A percentile compares a stretch with the other conserved stretches of the same genome.
These are phyloP conservation scores for Botrytis galanthina DNA, from an alignment of 2,329 filamentous ascomycete species.

Conservation along the genomic window DNA sequence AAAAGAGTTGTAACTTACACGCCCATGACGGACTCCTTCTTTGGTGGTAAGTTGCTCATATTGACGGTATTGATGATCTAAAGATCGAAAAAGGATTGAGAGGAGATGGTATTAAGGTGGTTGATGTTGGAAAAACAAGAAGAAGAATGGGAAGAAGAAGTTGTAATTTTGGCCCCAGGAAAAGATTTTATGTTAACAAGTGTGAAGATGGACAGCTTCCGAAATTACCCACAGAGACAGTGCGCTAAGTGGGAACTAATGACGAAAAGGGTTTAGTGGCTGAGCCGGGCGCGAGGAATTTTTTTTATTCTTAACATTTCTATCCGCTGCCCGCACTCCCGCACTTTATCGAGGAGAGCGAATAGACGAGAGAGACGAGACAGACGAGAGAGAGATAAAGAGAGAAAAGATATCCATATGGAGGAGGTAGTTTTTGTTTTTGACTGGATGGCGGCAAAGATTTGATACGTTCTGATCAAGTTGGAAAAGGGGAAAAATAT, in stretches of 20 bases:
- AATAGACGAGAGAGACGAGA: background rate
- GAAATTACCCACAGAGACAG: constrained; percentile 22
- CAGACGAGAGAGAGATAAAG: too few species aligned
- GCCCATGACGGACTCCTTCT: constrained; percentile 61
- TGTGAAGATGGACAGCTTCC: constrained; percentile 22
- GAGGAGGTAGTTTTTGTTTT: background rate
- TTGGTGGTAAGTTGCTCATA: constrained; percentile 51
- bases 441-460: background rate
- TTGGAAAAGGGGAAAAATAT: background rate
- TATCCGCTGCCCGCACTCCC: background rate
- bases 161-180: constrained; percentile 23
- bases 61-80: constrained; percentile 36
- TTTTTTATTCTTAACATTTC: constrained; percentile 1
- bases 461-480: background rate
- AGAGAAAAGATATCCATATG: background rate
- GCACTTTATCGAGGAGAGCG: background rate
- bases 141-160: constrained; percentile 31
- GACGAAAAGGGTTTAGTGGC: background rate
- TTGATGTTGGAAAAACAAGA: constrained; percentile 23
- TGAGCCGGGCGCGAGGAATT: constrained; percentile 10
- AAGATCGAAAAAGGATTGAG: constrained; percentile 53
- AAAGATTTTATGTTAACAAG: constrained; percentile 30
- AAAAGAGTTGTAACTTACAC: constrained; percentile 53
- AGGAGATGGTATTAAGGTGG: constrained; percentile 51
- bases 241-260: constrained; percentile 5